Base-by-base conservation (phyloP, 441 rosid genomes). In the Brassica balearica region DNA sequence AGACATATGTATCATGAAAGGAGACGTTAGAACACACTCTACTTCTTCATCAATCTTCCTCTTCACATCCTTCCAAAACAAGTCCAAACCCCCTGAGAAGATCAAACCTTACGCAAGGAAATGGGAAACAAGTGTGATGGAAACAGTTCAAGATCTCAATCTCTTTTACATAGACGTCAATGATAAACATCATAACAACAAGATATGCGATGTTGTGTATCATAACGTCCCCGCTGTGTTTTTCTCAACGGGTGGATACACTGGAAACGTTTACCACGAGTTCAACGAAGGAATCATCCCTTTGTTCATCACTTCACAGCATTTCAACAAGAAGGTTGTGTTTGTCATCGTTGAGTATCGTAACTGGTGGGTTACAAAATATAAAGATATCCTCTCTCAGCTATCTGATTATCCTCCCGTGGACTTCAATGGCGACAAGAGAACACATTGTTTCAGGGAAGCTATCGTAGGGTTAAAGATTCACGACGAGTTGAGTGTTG, bases 191-290 rank as follows among this genome's bases (percentile, higher is more conserved):
- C 12, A 69, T 1, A 19, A 19, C 70, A 60, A 60, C 8, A 23
- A 11, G 5, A 67, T 2, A 7, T 92, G 98, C 60, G 94, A 95
- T 76, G 88, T 92, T 17, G 17, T 68, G 25, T 90, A 95, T 23
- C 79, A 86, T 36, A 55, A 69, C 34, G 92, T 89, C 4, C 92
- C 99, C 0, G 97, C 94, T 0, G 87, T 92, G 82, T 77, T 95
- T 82, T 95, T 93, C 85, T 93, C 97, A 0, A 95, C 97, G 0
- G 96, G 97, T 22, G 99, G 99, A n/a, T 95, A 95, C 34, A 93
- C 99, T 0, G 99, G 99, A 34, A 95, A 95, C 17, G 85, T 93
- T 27, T 93, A 93, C 60, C 97, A 95, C 22, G 99, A 95, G 76
- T 95, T 95, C 77, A 93, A 92, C 78, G 98, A 95, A 53, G 98